phyloP scores from a whole-genome alignment of 176 grass and related monocot genomes.

The Oropetium thomaeum region DNA sequence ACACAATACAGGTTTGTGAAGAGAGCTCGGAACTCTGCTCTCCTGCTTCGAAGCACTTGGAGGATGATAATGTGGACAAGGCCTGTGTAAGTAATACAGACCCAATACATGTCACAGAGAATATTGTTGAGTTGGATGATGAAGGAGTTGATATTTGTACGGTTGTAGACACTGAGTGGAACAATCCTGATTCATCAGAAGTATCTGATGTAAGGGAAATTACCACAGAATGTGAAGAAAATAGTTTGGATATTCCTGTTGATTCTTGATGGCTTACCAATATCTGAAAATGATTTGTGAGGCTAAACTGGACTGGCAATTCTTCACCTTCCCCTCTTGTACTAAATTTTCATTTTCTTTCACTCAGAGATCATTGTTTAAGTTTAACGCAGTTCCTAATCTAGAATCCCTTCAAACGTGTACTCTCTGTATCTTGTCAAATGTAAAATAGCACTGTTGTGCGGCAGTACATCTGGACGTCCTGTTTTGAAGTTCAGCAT shows the following conservation, averaged over 20 bases:
- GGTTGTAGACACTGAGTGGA: conserved; percentile 59
- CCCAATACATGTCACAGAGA: conserved; percentile 39
- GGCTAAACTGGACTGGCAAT: background rate
- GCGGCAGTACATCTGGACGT: background rate
- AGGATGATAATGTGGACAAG: conserved; percentile 79
- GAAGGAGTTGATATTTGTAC: conserved; percentile 72
- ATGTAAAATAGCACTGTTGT: background rate
- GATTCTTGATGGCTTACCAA: conserved; percentile 40
- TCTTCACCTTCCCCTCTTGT: background rate
- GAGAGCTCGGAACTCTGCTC: conserved; percentile 71
- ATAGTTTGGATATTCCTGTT: conserved; percentile 83
- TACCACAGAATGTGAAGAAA: conserved; percentile 46
- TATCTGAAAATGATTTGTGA: conserved; percentile 28
- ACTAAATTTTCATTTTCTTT: conserved; percentile 11
- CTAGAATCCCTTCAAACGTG: background rate
- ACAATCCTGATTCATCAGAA: conserved; percentile 38
- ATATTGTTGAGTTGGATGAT: conserved; percentile 51
- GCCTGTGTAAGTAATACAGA: conserved; percentile 78
- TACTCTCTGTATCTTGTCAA: conserved; percentile 10
- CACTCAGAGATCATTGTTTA: conserved; percentile 18
- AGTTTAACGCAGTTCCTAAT: background rate
- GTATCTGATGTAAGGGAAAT: conserved; percentile 80
- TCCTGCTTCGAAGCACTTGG: conserved; percentile 51
- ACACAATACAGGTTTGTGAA: conserved; percentile 72
- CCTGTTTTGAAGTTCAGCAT: conserved; percentile 16